Evolutionary conservation across 192 early-diverging fungal species (phyloP).

Genomic region (Coemansia interrupta): DNA sequence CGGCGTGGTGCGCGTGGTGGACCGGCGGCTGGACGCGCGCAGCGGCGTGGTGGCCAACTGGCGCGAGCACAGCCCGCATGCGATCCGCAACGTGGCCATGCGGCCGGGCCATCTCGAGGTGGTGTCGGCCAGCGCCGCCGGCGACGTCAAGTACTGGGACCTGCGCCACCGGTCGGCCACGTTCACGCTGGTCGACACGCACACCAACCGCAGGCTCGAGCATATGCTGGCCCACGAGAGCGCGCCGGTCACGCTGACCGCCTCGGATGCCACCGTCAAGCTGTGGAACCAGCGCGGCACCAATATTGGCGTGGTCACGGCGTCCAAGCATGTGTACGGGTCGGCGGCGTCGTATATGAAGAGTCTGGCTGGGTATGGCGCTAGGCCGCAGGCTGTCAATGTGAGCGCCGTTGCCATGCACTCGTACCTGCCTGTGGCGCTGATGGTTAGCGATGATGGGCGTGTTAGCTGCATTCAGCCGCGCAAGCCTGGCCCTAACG

Average conservation of each 20-base stretch:
- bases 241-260: slow-evolving; percentile 40
- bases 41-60: slow-evolving; percentile 33
- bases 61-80: slow-evolving; percentile 36
- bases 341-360: slow-evolving; percentile 36
- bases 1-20: slow-evolving; percentile 51
- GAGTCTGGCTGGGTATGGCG: slow-evolving; percentile 33
- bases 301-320: slow-evolving; percentile 36
- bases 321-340: slow-evolving; percentile 15
- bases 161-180: slow-evolving; percentile 28
- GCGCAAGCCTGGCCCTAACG: not conserved
- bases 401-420: slow-evolving; percentile 34
- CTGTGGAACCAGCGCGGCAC: slow-evolving; percentile 50
- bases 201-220: slow-evolving; percentile 22
- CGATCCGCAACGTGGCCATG: slow-evolving; percentile 36
- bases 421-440: slow-evolving; percentile 37
- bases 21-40: slow-evolving; percentile 38
- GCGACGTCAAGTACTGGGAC: slow-evolving; percentile 51
- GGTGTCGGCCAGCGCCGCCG: slow-evolving; percentile 36
- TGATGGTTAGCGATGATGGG: slow-evolving; percentile 45
- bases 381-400: not conserved
- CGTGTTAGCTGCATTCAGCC: slow-evolving; percentile 48
- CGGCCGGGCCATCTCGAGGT: slow-evolving; percentile 38
- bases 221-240: slow-evolving; percentile 46
- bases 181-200: slow-evolving; percentile 30
- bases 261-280: slow-evolving; percentile 38